phyloP scores from a whole-genome alignment of 352 stramenopile genomes.

The Phytophthora palmivora region DNA sequence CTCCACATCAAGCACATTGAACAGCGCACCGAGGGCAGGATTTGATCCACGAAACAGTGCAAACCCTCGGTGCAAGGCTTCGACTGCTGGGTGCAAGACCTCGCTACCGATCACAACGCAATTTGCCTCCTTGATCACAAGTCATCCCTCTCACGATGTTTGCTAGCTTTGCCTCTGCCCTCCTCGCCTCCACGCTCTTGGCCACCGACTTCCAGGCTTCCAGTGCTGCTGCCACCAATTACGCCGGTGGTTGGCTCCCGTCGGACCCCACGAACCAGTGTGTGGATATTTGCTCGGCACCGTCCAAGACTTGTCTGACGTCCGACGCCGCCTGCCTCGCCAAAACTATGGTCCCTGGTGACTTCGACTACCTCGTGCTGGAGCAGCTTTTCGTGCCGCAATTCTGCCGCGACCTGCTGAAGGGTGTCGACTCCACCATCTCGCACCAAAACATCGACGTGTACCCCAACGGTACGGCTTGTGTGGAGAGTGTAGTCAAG shows the following conservation, averaged over 20 bases:
- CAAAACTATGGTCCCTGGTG: slow-evolving; percentile 62
- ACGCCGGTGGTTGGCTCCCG: slow-evolving; percentile 61
- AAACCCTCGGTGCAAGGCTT: no score
- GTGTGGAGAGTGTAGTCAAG: slow-evolving; percentile 48
- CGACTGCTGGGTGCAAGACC: slow-evolving; percentile 1
- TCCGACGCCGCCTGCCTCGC: slow-evolving; percentile 52
- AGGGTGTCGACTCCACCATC: slow-evolving; percentile 74
- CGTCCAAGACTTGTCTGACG: slow-evolving; percentile 63
- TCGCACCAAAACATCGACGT: slow-evolving; percentile 80
- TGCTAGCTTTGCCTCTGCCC: slow-evolving; percentile 22
- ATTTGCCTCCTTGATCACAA: slow-evolving; percentile 18
- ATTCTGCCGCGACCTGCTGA: slow-evolving; percentile 80
- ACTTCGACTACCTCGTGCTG: slow-evolving; percentile 82
- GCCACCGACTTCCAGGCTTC: slow-evolving; percentile 32
- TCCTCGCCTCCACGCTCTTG: slow-evolving; percentile 39
- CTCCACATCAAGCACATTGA: slow-evolving; percentile 7
- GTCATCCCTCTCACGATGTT: slow-evolving; percentile 16
- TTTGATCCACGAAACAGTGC: slow-evolving; percentile 23
- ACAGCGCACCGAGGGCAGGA: slow-evolving; percentile 18
- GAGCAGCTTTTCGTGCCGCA: slow-evolving; percentile 85
- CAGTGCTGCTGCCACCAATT: slow-evolving; percentile 49
- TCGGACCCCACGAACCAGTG: slow-evolving; percentile 57
- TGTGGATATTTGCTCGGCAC: slow-evolving; percentile 79
- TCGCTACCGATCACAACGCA: slow-evolving; percentile 23
- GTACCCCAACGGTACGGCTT: slow-evolving; percentile 65